Conservation (phyloP, 305 asterid species). For the Solanum hybrid region DNA sequence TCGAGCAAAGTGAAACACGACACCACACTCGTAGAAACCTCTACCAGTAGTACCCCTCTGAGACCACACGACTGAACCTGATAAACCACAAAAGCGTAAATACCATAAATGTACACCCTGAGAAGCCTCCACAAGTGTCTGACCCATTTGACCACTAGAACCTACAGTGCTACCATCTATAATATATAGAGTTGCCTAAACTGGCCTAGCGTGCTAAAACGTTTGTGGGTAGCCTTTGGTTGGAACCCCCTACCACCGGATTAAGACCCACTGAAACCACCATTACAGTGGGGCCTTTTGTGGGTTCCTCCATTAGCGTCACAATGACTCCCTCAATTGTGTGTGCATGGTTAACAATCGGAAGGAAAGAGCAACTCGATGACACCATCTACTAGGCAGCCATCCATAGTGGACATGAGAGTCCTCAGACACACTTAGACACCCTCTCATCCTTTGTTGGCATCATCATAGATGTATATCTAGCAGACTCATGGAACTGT, state of each 20-base stretch:
- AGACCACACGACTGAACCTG: not conserved
- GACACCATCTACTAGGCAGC: not conserved
- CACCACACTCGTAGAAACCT: too few relatives aligned
- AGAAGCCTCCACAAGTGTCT: not conserved
- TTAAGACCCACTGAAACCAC: not conserved
- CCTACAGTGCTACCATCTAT: not conserved
- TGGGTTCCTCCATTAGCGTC: not conserved
- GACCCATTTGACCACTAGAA: not conserved
- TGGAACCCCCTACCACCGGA: not conserved
- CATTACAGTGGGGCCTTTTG: not conserved
- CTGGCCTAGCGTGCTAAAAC: not conserved
- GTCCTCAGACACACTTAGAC: not conserved
- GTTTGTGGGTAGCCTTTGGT: not conserved
- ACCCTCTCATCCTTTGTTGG: not conserved
- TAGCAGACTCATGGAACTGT: not conserved
- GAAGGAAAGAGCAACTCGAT: not conserved
- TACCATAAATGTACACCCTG: not conserved
- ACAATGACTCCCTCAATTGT: not conserved
- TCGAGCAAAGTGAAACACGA: too few relatives aligned
- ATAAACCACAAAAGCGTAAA: not conserved
- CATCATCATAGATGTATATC: not conserved
- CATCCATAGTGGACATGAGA: not conserved
- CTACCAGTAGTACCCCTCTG: too few relatives aligned
- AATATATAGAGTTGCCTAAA: not conserved
- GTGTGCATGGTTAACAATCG: not conserved